A percentile compares a stretch with the other conserved stretches of the same genome.
phyloP scores from a whole-genome alignment of 208 protist genomes.

The Leishmania tropica region DNA sequence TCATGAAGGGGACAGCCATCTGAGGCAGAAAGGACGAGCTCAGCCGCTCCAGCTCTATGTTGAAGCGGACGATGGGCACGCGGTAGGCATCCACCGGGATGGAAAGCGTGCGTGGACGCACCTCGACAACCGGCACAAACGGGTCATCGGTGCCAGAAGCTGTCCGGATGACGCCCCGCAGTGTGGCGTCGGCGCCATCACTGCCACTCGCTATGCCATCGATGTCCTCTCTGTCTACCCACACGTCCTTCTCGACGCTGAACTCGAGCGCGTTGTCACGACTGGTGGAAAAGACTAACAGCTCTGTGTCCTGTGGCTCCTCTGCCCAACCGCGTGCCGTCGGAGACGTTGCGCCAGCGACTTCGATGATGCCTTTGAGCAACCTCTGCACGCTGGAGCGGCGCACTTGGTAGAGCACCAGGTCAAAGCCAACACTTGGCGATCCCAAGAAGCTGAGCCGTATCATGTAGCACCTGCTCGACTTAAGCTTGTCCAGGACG shows the following conservation, averaged over 20 bases:
- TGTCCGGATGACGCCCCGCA: not conserved
- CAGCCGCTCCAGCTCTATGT: conserved; percentile 34
- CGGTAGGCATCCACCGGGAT: conserved; percentile 24
- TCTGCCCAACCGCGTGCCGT: not conserved
- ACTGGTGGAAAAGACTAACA: conserved; percentile 32
- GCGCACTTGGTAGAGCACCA: conserved; percentile 38
- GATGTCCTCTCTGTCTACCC: conserved; percentile 16
- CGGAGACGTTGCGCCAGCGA: not conserved
- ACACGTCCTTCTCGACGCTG: conserved; percentile 26
- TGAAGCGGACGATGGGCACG: conserved; percentile 32
- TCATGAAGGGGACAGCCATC: conserved; percentile 24
- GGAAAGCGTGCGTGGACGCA: conserved; percentile 19
- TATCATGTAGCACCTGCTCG: conserved; percentile 34
- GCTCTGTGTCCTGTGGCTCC: conserved; percentile 45
- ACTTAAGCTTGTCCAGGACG: conserved; percentile 24
- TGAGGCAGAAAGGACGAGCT: conserved; percentile 23
- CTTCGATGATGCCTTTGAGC: not conserved
- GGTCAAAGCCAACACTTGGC: conserved; percentile 44
- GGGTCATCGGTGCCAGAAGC: not conserved
- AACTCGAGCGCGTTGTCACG: conserved; percentile 21
- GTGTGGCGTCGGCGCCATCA: not conserved
- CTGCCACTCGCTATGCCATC: not conserved
- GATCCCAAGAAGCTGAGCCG: conserved; percentile 47
- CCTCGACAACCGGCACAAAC: conserved; percentile 38
- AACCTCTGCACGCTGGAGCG: not conserved